phyloP scores from a whole-genome alignment of 495 filamentous ascomycete species.

The Aspergillus nanangensis region DNA sequence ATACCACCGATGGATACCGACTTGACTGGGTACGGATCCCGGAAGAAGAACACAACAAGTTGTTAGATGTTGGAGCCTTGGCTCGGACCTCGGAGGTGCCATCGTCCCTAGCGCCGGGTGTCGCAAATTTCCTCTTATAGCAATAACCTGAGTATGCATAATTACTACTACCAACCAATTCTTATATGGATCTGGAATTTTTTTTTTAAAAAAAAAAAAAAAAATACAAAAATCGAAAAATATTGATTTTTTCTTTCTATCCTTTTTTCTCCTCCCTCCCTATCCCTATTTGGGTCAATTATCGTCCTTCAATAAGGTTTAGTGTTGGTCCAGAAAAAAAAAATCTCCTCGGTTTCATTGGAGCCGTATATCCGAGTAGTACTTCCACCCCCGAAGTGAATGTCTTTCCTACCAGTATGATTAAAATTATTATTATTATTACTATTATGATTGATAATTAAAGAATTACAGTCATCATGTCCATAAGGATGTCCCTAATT shows the following conservation, averaged over 20 bases:
- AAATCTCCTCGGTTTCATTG: neutral
- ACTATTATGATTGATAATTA: no score
- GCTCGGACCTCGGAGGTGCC: slow-evolving; percentile 19
- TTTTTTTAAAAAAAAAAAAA: no score
- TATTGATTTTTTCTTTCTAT: neutral
- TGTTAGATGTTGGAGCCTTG: slow-evolving; percentile 8
- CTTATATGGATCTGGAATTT: slow-evolving; percentile 8
- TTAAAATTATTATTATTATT: no score
- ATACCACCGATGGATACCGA: no score
- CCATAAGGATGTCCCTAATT: no score
- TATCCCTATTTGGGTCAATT: neutral
- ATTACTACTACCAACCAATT: no score
- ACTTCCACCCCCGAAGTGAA: no score
- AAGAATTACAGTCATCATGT: no score
- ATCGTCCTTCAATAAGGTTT: slow-evolving; percentile 1
- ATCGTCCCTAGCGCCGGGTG: slow-evolving; percentile 3
- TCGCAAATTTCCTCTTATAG: slow-evolving; percentile 9
- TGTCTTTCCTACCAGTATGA: no score
- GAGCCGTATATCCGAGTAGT: slow-evolving; percentile 19
- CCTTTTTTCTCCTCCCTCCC: neutral
- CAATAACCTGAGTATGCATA: no score
- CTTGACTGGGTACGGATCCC: no score
- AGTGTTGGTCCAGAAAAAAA: neutral
- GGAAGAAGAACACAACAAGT: slow-evolving; percentile 3
- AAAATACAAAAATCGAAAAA: neutral